Base-by-base conservation (phyloP, 208 protist species). In the Crithidia brevicula region DNA sequence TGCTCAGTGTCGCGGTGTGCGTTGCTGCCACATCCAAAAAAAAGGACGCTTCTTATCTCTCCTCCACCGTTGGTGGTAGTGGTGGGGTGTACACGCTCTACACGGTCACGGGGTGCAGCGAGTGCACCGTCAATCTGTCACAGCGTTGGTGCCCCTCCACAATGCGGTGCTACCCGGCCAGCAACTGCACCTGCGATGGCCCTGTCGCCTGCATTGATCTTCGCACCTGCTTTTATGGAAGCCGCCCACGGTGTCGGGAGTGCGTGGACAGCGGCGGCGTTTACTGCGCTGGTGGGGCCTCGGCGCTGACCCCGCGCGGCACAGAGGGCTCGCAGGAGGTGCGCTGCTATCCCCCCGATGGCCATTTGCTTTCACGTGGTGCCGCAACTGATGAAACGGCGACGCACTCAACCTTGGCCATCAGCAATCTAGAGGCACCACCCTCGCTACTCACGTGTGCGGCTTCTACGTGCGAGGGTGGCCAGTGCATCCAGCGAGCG, bases 141-240 rank as follows among this genome's bases (percentile, higher is more conserved):
- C 58, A 71, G 58, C 36, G 40, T 10, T 89, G 83, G 83, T 85
- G 77, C 60, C 83, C 79, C 0, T 64, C 67, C n/a, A 77, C 75
- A 36, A 89, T 86, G 79, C 78, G 67, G 18, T 89, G 83, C 59
- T 66, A 86, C 36, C 34, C 60, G 6, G 49, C 53, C 20, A 13
- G 9, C 53, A 69, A 71, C 51, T 89, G 83, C 54, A 72, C 47
- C n/a, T 89, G 79, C 61, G 67, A 73, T 13, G 38, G 40, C 13
- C 46, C 56, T 9, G 40, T 28, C 4, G 34, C 56, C 5, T 85
- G 79, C 61, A 64, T 83, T 0, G 58, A 68, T 27, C 63, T 89
- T 38, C 33, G 49, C 23, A 77, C 81, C 20, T 85, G 79, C 27
- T 89, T 89, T 59, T 68, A 77, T 46, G 70, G 70, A 8, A 75